Conservation (phyloP, 2,329 filamentous ascomycete genomes). For the Erysiphe pulchra region DNA sequence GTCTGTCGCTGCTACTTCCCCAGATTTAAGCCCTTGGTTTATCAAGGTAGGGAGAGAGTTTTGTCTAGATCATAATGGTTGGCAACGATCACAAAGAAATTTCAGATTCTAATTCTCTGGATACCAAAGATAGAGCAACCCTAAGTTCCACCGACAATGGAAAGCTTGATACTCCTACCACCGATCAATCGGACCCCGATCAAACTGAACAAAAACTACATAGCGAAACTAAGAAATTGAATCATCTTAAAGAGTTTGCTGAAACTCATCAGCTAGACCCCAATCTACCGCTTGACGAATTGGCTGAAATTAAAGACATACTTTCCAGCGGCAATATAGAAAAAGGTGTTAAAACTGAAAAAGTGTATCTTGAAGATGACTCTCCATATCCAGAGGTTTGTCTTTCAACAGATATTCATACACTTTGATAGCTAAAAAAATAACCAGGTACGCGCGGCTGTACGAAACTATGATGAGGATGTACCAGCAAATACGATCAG, state of each 20-base stretch:
- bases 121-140: not conserved
- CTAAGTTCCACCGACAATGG: not conserved
- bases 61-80: too few species aligned
- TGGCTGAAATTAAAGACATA: not conserved
- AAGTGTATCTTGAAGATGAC: conserved; percentile 3
- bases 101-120: too few species aligned
- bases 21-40: too few species aligned
- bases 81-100: too few species aligned
- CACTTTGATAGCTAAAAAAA: not conserved
- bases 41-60: too few species aligned
- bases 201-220: too few species aligned
- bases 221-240: too few species aligned
- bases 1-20: too few species aligned
- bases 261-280: not conserved
- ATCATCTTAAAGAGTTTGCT: not conserved
- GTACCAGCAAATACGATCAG: conserved; percentile 39
- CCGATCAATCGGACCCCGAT: too few species aligned
- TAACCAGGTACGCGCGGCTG: conserved; percentile 22
- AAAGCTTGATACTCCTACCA: not conserved
- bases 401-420: not conserved
- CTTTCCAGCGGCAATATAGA: not conserved
- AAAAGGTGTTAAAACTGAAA: conserved; percentile 1
- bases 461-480: conserved; percentile 37
- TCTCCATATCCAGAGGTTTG: conserved; percentile 5
- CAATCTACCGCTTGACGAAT: not conserved